These are phyloP conservation scores for Fusarium sp. DNA, from an alignment of 2,329 filamentous ascomycete species.

Conservation along the genomic window DNA sequence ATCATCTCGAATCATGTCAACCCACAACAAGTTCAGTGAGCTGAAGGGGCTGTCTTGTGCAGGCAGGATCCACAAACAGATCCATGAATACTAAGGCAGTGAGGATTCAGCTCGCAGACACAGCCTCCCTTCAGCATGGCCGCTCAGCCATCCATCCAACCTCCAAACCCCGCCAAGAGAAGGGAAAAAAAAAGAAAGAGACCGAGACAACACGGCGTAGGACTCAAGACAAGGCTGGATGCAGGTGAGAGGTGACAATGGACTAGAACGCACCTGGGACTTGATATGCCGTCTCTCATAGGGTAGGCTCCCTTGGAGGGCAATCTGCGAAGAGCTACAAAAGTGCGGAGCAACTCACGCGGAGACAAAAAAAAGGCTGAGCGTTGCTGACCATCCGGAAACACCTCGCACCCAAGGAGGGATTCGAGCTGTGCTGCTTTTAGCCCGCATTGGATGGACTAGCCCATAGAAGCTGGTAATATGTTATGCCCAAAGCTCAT, in stretches of 20 bases:
- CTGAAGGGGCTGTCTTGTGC: neutral
- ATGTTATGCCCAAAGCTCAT: neutral
- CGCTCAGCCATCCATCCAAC: conserved; percentile 1
- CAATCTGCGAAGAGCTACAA: conserved; percentile 7
- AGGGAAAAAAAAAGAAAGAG: neutral
- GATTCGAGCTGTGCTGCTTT: conserved; percentile 4
- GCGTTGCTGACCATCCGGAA: conserved; percentile 28
- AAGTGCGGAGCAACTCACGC: conserved; percentile 23
- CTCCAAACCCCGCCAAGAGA: conserved; percentile 12
- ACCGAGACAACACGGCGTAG: conserved; percentile 9
- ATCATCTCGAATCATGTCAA: neutral
- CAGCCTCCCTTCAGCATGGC: conserved; percentile 25
- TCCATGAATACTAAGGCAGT: neutral
- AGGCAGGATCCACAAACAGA: neutral
- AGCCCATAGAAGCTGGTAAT: neutral
- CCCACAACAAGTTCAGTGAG: neutral
- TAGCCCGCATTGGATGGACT: neutral
- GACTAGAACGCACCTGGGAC: neutral
- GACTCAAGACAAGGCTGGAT: conserved; percentile 24
- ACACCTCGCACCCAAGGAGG: neutral
- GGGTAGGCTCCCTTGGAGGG: neutral
- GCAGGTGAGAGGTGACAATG: conserved; percentile 20
- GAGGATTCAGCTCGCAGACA: conserved; percentile 20
- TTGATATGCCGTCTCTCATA: conserved; percentile 7
- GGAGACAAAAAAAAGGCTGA: conserved; percentile 1